Evolutionary conservation across 495 filamentous ascomycete species (phyloP), one percentile per base, ranked within the genome.

Genomic region (Evernia prunastri): DNA sequence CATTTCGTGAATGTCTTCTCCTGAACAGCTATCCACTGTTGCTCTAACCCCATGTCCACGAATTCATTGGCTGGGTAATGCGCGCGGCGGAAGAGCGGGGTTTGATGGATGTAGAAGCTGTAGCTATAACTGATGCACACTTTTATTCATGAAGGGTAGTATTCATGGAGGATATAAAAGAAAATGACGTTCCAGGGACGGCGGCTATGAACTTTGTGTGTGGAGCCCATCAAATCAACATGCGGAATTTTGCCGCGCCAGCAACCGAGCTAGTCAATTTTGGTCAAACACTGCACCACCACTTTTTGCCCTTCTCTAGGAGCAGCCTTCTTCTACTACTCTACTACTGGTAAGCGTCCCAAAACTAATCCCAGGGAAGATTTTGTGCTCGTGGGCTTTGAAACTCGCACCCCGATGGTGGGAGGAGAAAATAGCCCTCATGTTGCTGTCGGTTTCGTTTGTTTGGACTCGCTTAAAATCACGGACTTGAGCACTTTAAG

Each of bases 1-100:
- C 94, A 97, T 87, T 97, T 97, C 25, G 92, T 96, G 75, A 97
- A 97, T n/a, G 94, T 98, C 84, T 97, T 98, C 75, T 97, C 89
- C 79, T 97, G 93, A 71, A 96, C 92, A 71, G 86, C 90, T 71
- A 97, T 87, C 93, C 93, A 97, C 78, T 87, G 87, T 81, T 93
- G 89, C 80, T 96, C 85, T 69, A 81, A 76, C 74, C 83, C 80
- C 84, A 87, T 86, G 54, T 80, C 69, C 62, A 39, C 56, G 31
- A 58, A 63, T 59, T 33, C 65, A 67, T 67, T 56, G 20, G 51
- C 43, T 35, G 35, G n/a, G 54, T 5, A 20, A 11, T 8, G 27
- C 23, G 43, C 15, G 43, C 39, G 18, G 11, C 10, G 31, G 3
- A 36, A 45, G 6, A 1, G 11, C 17, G 2, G 4, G n/a, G 37